phyloP scores from a whole-genome alignment of 176 grass and related monocot species.

The Paspalum vaginatum region DNA sequence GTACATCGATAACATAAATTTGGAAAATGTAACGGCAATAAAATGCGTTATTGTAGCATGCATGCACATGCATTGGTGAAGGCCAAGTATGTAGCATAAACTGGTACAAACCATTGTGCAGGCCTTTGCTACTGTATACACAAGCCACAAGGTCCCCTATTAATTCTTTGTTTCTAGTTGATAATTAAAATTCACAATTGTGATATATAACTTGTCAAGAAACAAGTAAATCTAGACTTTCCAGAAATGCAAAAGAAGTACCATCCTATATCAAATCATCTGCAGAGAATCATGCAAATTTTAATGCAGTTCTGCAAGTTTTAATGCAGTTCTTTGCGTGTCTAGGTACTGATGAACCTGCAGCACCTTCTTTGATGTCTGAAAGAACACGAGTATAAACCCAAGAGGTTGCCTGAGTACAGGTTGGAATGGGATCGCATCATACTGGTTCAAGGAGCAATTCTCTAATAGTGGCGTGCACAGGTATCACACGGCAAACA shows the following conservation, averaged over 20 bases:
- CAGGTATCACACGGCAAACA: background rate
- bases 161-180: background rate
- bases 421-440: background rate
- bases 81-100: conserved; percentile 16
- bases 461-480: background rate
- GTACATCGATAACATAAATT: background rate
- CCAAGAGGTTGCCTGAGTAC: background rate
- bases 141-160: background rate
- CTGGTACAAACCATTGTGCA: background rate
- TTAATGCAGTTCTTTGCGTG: too few relatives aligned
- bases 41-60: conserved; percentile 7
- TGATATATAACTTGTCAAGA: background rate
- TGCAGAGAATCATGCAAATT: conserved; percentile 23
- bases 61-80: conserved; percentile 38
- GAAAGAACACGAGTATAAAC: conserved; percentile 1
- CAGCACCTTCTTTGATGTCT: background rate
- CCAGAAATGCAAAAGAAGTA: background rate
- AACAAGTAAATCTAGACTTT: conserved; percentile 10
- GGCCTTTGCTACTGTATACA: background rate
- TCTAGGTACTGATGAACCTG: background rate
- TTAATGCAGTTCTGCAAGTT: background rate
- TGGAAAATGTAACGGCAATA: background rate
- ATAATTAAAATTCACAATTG: background rate
- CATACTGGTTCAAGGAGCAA: background rate
- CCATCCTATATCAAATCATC: background rate